Percentiles rank a stretch among this genome's conserved stretches.
These are phyloP conservation scores for Chaetomiaceae sp. DNA, from an alignment of 2,329 filamentous ascomycete species.

Conservation along the genomic window DNA sequence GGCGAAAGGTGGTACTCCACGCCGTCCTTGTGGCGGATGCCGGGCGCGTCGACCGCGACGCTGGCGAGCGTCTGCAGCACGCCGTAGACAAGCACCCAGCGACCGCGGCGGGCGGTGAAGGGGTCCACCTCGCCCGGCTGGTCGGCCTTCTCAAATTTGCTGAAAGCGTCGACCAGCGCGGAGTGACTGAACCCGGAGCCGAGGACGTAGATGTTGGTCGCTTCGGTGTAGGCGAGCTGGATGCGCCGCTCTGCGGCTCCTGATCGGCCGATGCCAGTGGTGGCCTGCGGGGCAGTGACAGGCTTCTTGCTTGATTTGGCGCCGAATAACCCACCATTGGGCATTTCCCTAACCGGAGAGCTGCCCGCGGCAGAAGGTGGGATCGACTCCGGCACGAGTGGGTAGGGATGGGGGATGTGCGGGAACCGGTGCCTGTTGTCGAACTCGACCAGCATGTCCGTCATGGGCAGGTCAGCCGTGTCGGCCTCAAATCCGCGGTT, in stretches of 20 bases:
- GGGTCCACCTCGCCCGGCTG: slow-evolving; percentile 46
- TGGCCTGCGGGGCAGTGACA: slow-evolving; percentile 16
- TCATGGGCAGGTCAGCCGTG: slow-evolving; percentile 52
- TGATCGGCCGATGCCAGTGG: slow-evolving; percentile 17
- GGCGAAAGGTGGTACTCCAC: slow-evolving; percentile 54
- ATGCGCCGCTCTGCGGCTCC: slow-evolving; percentile 42
- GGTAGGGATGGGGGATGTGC: slow-evolving; percentile 62
- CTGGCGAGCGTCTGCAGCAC: slow-evolving; percentile 54
- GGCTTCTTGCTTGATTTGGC: slow-evolving; percentile 28
- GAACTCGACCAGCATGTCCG: slow-evolving; percentile 59
- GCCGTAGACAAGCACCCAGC: slow-evolving; percentile 57
- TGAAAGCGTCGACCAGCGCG: slow-evolving; percentile 49
- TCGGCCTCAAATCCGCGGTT: slow-evolving; percentile 45
- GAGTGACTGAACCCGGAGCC: slow-evolving; percentile 48
- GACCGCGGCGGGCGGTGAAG: slow-evolving; percentile 48
- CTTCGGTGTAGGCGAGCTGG: slow-evolving; percentile 53
- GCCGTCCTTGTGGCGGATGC: slow-evolving; percentile 44
- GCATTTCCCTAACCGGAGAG: slow-evolving; percentile 21
- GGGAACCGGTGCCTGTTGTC: slow-evolving; percentile 58
- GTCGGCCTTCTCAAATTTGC: slow-evolving; percentile 51
- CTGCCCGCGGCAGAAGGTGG: slow-evolving; percentile 24
- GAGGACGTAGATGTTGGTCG: slow-evolving; percentile 53
- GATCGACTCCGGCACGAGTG: slow-evolving; percentile 53
- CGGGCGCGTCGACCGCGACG: slow-evolving; percentile 51
- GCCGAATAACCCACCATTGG: slow-evolving; percentile 25